Evolutionary conservation across 805 yeast genomes (phyloP).

Genomic region (Metschnikowia colocasiae): DNA sequence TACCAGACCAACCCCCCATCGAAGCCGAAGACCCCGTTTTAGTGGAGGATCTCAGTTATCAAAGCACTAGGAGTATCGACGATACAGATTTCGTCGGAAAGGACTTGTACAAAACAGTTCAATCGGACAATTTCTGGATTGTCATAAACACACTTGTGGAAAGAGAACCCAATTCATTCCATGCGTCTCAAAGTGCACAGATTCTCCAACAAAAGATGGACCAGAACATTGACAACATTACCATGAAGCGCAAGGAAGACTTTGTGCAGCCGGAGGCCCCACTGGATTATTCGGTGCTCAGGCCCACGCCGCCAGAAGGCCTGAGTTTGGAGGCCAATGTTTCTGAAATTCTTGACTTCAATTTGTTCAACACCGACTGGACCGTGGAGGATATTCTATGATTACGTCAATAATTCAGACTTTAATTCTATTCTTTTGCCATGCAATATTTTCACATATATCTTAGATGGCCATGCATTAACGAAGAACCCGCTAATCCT

Average conservation of each 20-base stretch:
- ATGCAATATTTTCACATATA: background rate
- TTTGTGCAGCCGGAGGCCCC: background rate
- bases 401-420: background rate
- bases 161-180: constrained; percentile 10
- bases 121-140: constrained; percentile 20
- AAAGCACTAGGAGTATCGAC: constrained; percentile 6
- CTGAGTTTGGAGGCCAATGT: constrained; percentile 5
- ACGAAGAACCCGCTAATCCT: background rate
- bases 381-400: constrained; percentile 11
- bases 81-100: constrained; percentile 11
- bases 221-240: background rate
- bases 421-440: background rate
- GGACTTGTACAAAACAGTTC: constrained; percentile 17
- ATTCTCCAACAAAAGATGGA: background rate
- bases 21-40: constrained; percentile 1
- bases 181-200: constrained; percentile 5
- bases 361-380: constrained; percentile 13
- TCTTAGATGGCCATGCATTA: background rate
- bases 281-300: constrained; percentile 1
- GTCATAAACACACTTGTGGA: constrained; percentile 12
- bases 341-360: constrained; percentile 12
- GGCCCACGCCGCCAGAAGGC: background rate
- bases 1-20: constrained; percentile 10
- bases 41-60: constrained; percentile 11
- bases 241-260: background rate